Percentiles rank a stretch among this genome's conserved stretches.
Evolutionary conservation across 257 asterid genomes (phyloP).

Genomic region (Scutellaria galericulata): DNA sequence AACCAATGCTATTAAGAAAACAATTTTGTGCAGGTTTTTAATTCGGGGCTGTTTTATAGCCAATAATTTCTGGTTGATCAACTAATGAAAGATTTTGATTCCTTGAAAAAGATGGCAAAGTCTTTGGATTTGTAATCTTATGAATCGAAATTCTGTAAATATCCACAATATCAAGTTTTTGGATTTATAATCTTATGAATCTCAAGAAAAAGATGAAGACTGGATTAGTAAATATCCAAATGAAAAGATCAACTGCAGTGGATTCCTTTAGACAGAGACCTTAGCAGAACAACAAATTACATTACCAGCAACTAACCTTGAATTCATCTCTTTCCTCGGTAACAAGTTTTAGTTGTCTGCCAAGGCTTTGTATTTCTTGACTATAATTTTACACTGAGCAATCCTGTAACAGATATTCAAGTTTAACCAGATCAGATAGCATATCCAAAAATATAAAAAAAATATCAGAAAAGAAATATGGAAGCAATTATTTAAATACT

Average conservation of each 20-base stretch:
- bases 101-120: too few species aligned
- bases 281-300: conserved; percentile 16
- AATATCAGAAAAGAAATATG: conserved; percentile 13
- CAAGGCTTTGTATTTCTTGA: conserved; percentile 71
- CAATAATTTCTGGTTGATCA: too few species aligned
- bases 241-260: conserved; percentile 11
- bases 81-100: too few species aligned
- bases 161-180: too few species aligned
- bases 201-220: conserved; percentile 35
- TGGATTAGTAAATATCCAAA: neutral
- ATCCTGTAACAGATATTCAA: conserved; percentile 50
- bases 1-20: neutral
- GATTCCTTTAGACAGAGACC: conserved; percentile 17
- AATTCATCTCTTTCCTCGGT: conserved; percentile 79
- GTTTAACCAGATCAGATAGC: conserved; percentile 17
- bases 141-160: too few species aligned
- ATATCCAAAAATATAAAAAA: neutral
- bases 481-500: neutral
- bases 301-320: conserved; percentile 56
- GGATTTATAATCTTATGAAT: too few species aligned
- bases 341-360: conserved; percentile 58
- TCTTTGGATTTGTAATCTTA: too few species aligned
- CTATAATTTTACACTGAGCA: conserved; percentile 54
- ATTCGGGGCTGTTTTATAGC: neutral
- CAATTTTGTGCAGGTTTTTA: too few species aligned